phyloP scores from a whole-genome alignment of 1,284 basidiomycete genomes.

The Cryptococcus wingfieldii region DNA sequence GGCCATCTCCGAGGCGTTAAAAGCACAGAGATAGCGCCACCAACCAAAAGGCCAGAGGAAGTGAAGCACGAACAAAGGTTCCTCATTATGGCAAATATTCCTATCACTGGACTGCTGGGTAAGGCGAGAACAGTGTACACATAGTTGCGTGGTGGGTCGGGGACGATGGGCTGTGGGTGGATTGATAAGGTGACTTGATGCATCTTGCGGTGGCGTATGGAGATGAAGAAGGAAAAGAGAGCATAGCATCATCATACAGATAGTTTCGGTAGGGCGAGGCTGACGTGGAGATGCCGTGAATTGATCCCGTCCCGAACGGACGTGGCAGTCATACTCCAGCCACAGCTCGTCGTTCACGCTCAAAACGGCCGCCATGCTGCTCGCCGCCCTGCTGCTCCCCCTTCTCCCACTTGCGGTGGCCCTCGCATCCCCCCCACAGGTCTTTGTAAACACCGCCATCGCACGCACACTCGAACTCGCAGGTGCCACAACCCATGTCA shows the following conservation, averaged over 20 bases:
- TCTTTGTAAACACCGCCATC: slow-evolving; percentile 80
- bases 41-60: slow-evolving; percentile 1
- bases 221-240: not conserved
- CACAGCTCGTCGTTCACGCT: not conserved
- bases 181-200: not conserved
- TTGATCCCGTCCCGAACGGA: not conserved
- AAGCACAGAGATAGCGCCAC: not conserved
- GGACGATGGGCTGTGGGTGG: too few species aligned
- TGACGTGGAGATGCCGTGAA: not conserved
- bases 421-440: slow-evolving; percentile 18
- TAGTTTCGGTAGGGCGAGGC: not conserved
- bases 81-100: slow-evolving; percentile 45
- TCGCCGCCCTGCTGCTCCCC: slow-evolving; percentile 6
- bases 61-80: slow-evolving; percentile 31
- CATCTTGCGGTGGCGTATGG: not conserved
- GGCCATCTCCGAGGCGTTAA: not conserved
- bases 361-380: slow-evolving; percentile 4
- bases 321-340: not conserved
- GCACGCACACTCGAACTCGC: slow-evolving; percentile 82
- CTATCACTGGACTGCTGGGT: slow-evolving; percentile 40
- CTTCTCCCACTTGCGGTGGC: slow-evolving; percentile 2
- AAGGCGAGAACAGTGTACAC: slow-evolving; percentile 43
- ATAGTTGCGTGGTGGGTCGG: slow-evolving; percentile 21
- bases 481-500: slow-evolving; percentile 76
- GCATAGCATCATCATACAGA: too few species aligned